Conservation (phyloP, 2,329 filamentous ascomycete genomes). For the Neopestalotiopsis rosae region DNA sequence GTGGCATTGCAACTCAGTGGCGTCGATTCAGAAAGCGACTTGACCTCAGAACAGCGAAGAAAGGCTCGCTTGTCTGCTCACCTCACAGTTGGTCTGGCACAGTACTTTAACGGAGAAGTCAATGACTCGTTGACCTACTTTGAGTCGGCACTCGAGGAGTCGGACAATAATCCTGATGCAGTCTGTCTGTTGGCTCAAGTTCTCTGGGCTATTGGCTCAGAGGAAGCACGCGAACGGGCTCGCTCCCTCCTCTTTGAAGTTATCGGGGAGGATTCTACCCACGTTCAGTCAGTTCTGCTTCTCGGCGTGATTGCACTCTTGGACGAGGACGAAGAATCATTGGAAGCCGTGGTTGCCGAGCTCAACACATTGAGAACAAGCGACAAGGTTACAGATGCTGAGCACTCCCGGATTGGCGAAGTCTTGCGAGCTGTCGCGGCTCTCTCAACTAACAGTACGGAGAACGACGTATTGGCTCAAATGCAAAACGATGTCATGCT, state of each 20-base stretch:
- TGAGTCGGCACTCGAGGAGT: constrained; percentile 78
- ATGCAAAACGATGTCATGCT: constrained; percentile 81
- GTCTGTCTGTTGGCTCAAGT: constrained; percentile 89
- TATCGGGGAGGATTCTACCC: constrained; percentile 74
- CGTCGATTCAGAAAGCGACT: constrained; percentile 71
- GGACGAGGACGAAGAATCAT: constrained; percentile 77
- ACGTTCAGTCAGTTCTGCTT: constrained; percentile 80
- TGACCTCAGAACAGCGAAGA: constrained; percentile 67
- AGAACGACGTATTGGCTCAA: constrained; percentile 63
- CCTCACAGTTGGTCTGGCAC: constrained; percentile 82
- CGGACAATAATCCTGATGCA: constrained; percentile 77
- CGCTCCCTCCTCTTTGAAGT: constrained; percentile 80
- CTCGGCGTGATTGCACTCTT: constrained; percentile 84
- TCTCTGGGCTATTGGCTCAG: constrained; percentile 86
- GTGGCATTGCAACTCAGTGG: constrained; percentile 79
- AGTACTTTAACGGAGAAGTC: constrained; percentile 72
- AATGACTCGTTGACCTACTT: constrained; percentile 80
- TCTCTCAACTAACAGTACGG: constrained; percentile 53
- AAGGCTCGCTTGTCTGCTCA: constrained; percentile 83
- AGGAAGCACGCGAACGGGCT: constrained; percentile 76
- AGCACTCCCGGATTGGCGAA: constrained; percentile 74
- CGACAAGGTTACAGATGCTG: constrained; percentile 63
- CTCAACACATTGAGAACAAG: constrained; percentile 74
- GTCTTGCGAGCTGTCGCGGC: constrained; percentile 77
- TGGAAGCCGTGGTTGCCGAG: constrained; percentile 81